phyloP scores from a whole-genome alignment of 2,329 filamentous ascomycete species.

The Neoascochyta sp. region DNA sequence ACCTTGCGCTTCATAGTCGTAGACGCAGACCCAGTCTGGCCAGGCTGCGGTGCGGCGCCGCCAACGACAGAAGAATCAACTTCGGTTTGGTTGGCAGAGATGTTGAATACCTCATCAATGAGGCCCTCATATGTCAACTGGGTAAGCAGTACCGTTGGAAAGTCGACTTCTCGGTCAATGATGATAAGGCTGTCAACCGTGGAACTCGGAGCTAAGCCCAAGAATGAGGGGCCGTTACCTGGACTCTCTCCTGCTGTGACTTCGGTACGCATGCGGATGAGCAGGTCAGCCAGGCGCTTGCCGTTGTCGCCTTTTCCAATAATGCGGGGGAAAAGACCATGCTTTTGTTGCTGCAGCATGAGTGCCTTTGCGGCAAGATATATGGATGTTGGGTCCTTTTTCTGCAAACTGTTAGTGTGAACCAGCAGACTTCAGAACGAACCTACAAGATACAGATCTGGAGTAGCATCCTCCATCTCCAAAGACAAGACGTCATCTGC shows the following conservation, averaged over 20 bases:
- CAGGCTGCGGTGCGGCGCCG: conserved; percentile 58
- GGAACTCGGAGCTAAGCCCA: conserved; percentile 77
- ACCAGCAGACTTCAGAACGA: neutral
- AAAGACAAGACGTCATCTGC: conserved; percentile 89
- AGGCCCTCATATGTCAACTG: conserved; percentile 96
- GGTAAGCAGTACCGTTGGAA: conserved; percentile 85
- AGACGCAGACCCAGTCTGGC: conserved; percentile 46
- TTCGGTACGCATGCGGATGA: conserved; percentile 89
- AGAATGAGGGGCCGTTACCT: conserved; percentile 51
- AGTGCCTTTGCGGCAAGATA: conserved; percentile 86
- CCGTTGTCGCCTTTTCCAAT: conserved; percentile 95
- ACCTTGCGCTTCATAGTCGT: conserved; percentile 78
- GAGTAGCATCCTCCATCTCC: conserved; percentile 82
- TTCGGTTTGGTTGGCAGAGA: conserved; percentile 88
- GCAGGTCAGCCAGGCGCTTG: conserved; percentile 78
- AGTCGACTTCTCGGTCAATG: conserved; percentile 92
- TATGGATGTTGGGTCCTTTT: conserved; percentile 86
- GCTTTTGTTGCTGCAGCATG: conserved; percentile 87
- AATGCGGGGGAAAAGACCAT: conserved; percentile 91
- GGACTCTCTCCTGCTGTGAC: conserved; percentile 73
- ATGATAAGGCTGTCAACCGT: conserved; percentile 88
- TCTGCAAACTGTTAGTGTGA: conserved; percentile 42
- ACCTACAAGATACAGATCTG: conserved; percentile 74
- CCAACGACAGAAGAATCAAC: conserved; percentile 88
- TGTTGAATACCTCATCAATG: conserved; percentile 88